Evolutionary conservation across 2,329 filamentous ascomycete species (phyloP), one percentile per base, ranked within the genome.

Genomic region (Fusarium liriodendri): DNA sequence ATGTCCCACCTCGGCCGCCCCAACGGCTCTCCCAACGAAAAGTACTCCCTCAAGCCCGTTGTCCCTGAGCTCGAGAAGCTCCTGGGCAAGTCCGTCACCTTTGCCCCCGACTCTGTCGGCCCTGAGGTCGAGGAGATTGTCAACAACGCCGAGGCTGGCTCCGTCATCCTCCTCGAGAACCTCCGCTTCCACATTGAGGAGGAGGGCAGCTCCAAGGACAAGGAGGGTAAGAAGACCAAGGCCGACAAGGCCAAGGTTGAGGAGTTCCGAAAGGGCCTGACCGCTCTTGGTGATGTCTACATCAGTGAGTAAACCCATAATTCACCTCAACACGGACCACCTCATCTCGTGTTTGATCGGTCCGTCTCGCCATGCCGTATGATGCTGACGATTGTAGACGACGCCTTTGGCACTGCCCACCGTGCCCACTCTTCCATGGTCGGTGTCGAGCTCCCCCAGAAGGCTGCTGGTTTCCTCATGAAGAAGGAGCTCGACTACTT

Each of bases 401-500:
- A 99, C 81, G 97, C 97, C 73, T 99, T 99, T 83, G 97, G 97
- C 85, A 99, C 97, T 72, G 97, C 97, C 71, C 97, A 99, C 89
- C 95, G 97, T 84, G 97, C 94, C 58, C 97, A 99, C 91, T 98
- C 95, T 85, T 98, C 96, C 84, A 99, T 99, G 97, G 97, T 99
- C 80, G 97, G 97, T 81, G 90, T 98, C 75, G 92, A 98, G 77
- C 93, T 99, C 58, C 95, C 96, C 78, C 95, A 98, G 85, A 98
- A 98, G 89, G 97, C 97, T 11, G 94, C 96, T 66, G 97, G 97
- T 73, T 99, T 98, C 92, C 92, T 99, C 81, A 95, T 99, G 89
- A 99, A 99, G 93, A 99, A 98, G 90, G 97, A 99, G 87, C 93
- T 99, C 74, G 97, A 99, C 83, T 99, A 99, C 92, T 99, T 99